Percentiles rank a stretch among this genome's conserved stretches.
Evolutionary conservation across 2,329 filamentous ascomycete species (phyloP).

Genomic region (Phialemonium atrogriseum): DNA sequence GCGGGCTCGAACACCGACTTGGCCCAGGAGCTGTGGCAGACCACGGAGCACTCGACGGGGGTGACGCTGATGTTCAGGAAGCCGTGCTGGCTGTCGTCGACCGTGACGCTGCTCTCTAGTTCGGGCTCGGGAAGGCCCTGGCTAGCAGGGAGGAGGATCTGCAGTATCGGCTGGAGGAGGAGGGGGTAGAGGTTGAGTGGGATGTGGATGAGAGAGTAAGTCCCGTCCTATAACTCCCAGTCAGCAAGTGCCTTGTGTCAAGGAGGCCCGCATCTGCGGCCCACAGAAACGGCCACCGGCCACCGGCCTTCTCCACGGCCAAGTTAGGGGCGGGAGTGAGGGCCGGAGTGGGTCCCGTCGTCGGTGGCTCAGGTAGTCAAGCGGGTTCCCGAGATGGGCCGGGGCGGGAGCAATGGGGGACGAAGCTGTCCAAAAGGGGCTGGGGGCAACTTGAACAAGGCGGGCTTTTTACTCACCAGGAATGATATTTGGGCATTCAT

Average conservation of each 20-base stretch:
- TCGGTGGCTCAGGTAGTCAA: no score
- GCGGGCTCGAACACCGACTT: conserved; percentile 67
- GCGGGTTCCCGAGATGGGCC: no score
- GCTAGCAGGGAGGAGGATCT: conserved; percentile 64
- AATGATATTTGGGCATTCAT: conserved; percentile 53
- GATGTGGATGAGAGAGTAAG: conserved; percentile 83
- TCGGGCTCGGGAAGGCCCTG: conserved; percentile 29
- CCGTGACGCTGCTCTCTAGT: conserved; percentile 31
- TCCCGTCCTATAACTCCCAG: no score
- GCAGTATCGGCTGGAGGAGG: conserved; percentile 82
- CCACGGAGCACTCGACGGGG: conserved; percentile 84
- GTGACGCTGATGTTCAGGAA: conserved; percentile 95
- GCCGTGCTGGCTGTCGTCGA: conserved; percentile 54
- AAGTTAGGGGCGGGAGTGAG: no score
- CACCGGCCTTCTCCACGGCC: no score
- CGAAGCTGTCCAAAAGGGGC: conserved; percentile 1
- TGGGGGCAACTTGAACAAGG: no score
- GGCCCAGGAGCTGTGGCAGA: conserved; percentile 72
- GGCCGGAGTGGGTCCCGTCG: no score
- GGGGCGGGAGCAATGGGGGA: conserved; percentile 1
- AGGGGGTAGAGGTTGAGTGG: conserved; percentile 68
- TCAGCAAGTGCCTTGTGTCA: no score
- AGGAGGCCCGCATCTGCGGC: no score
- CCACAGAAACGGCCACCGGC: no score
- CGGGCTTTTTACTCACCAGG: conserved; percentile 48